Conservation (phyloP, 2,329 filamentous ascomycete genomes). For the Colletotrichum lentis region DNA sequence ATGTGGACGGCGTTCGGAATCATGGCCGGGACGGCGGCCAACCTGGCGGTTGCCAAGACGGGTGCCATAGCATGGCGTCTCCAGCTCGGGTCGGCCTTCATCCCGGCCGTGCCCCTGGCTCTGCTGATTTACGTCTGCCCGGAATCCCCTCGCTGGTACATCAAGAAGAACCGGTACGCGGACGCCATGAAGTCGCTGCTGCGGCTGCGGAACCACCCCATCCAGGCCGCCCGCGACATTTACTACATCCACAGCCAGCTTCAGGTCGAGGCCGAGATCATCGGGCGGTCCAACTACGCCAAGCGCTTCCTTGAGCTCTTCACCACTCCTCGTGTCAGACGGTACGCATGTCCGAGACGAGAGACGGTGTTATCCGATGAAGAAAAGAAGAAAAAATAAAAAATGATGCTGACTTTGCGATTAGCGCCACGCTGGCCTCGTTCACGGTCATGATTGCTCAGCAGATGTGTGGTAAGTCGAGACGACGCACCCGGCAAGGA, state of each 20-base stretch:
- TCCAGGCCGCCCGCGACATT: constrained; percentile 69
- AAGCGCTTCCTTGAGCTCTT: constrained; percentile 65
- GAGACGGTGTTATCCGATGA: neutral
- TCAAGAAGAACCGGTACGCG: constrained; percentile 65
- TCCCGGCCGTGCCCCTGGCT: constrained; percentile 63
- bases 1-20: constrained; percentile 69
- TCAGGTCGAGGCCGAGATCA: constrained; percentile 44
- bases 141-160: constrained; percentile 71
- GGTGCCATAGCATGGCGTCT: constrained; percentile 64
- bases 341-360: neutral
- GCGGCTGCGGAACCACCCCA: constrained; percentile 63
- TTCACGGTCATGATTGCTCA: constrained; percentile 73
- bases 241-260: constrained; percentile 63
- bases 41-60: constrained; percentile 62
- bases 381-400: too few relatives aligned
- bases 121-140: constrained; percentile 68
- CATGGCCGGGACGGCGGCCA: constrained; percentile 63
- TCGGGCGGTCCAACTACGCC: constrained; percentile 49
- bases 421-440: constrained; percentile 70
- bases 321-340: constrained; percentile 64
- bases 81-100: constrained; percentile 69
- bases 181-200: constrained; percentile 66
- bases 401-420: neutral
- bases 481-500: neutral
- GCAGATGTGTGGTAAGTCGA: constrained; percentile 63